These are phyloP conservation scores for Cystobasidiaceae sp. DNA, from an alignment of 1,284 basidiomycete species.

Conservation along the genomic window DNA sequence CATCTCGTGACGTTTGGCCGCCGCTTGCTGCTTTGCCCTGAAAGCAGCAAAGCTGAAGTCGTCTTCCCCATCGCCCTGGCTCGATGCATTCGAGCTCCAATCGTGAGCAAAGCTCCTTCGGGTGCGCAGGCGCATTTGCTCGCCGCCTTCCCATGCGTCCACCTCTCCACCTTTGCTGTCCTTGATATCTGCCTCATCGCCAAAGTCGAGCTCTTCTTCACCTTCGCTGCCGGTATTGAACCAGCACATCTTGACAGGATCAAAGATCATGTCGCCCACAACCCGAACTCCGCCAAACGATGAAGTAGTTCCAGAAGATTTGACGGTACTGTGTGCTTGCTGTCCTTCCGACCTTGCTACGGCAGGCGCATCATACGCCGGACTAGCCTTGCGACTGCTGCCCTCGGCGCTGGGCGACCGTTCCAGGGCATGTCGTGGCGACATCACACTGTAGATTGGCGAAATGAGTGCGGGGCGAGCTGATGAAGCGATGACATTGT, in stretches of 20 bases:
- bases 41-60: conserved; percentile 9
- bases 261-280: conserved; percentile 96
- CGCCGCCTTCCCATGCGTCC: conserved; percentile 26
- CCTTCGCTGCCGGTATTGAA: conserved; percentile 70
- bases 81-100: conserved; percentile 5
- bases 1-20: background rate
- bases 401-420: background rate
- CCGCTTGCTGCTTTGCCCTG: background rate
- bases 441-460: conserved; percentile 58
- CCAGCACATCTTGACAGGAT: conserved; percentile 91
- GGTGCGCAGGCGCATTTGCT: conserved; percentile 13
- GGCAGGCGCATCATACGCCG: too few relatives aligned
- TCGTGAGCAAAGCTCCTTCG: conserved; percentile 23
- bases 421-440: background rate
- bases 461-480: conserved; percentile 92
- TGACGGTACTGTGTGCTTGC: background rate
- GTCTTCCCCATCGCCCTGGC: background rate
- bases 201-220: conserved; percentile 81
- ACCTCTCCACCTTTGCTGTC: conserved; percentile 60
- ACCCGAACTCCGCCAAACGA: conserved; percentile 53
- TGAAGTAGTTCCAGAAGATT: conserved; percentile 14
- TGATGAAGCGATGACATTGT: conserved; percentile 70
- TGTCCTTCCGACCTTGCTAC: too few relatives aligned
- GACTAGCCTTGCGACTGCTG: background rate
- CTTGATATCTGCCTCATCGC: conserved; percentile 50